Evolutionary conservation across 768 basidiomycete genomes (phyloP), one percentile per base, ranked within the genome.

Genomic region (Kwoniella sp.): DNA sequence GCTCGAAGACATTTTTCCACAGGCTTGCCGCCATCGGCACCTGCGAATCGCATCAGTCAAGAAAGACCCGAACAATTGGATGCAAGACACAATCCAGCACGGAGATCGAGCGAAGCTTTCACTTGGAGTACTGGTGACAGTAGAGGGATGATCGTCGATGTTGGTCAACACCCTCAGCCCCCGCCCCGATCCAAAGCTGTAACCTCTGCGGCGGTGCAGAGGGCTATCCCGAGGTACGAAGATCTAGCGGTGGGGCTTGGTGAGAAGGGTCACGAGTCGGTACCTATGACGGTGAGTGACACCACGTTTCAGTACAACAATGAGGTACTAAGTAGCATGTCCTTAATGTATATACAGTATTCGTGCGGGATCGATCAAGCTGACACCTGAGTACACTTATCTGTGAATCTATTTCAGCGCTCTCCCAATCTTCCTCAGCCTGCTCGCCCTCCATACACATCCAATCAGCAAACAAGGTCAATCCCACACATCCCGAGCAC

Each of bases 221-320:
- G 54, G 23, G 29, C 54, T 34, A 55, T 55, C 5, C 34, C 30
- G 30, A 55, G 54, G 30, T 55, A 55, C 13, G 54, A 55, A 31
- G 54, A 55, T 37, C 17, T 22, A 22, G 8, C 41, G 4, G 41
- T 45, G 28, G 20, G 28, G 11, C 28, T 4, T 23, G 55, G 17
- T 30, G 34, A 45, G 15, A 17, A 45, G 3, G 41, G 8, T 11
- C 11, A 45, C 11, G 11, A 45, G 41, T 45, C 41, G 41, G 41
- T 45, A 20, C 41, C 41, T 45, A 45, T 45, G 41, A 45, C 41
- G 9, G 34, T 29, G 38, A 38, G 17, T 25, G 34, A 29, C 8
- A 2, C 28, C 1, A 45, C n/a, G 2, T 15, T 28, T 56, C 29
- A 15, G 28, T 9, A 23, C 5, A 22, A 22, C 15, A 31, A 55